Percentiles rank a stretch among this genome's conserved stretches.
These are phyloP conservation scores for Kurtzmaniella quercitrusa DNA, from an alignment of 1,139 yeast species.

Conservation along the genomic window DNA sequence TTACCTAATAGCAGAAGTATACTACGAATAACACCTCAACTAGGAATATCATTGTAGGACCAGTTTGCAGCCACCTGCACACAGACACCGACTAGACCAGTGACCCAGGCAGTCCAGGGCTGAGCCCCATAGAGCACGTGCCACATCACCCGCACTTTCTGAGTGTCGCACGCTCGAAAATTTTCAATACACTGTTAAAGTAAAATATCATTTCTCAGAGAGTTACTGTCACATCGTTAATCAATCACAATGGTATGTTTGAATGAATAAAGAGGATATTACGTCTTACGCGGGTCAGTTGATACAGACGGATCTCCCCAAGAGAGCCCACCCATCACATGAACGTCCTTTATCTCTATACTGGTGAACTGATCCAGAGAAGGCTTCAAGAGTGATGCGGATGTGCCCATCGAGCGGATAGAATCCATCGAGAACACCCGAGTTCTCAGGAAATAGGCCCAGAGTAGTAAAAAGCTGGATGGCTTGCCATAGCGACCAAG, in stretches of 20 bases:
- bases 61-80: not conserved
- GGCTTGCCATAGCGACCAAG: no score
- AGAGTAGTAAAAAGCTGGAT: no score
- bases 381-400: no score
- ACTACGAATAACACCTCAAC: not conserved
- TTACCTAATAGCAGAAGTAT: no score
- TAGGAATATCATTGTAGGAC: not conserved
- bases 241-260: constrained; percentile 14
- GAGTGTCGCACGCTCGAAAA: constrained; percentile 9
- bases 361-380: no score
- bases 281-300: not conserved
- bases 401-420: no score
- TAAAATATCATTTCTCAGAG: constrained; percentile 3
- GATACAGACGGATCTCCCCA: no score
- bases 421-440: no score
- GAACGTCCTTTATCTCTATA: no score
- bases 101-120: constrained; percentile 1
- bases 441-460: no score
- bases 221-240: constrained; percentile 5
- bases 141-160: not conserved
- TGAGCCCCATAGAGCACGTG: constrained; percentile 4
- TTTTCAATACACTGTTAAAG: constrained; percentile 8
- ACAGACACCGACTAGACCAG: no score
- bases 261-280: not conserved
- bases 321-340: no score